Evolutionary conservation across 768 basidiomycete species (phyloP).

Genomic region (Piloderma croceum): DNA sequence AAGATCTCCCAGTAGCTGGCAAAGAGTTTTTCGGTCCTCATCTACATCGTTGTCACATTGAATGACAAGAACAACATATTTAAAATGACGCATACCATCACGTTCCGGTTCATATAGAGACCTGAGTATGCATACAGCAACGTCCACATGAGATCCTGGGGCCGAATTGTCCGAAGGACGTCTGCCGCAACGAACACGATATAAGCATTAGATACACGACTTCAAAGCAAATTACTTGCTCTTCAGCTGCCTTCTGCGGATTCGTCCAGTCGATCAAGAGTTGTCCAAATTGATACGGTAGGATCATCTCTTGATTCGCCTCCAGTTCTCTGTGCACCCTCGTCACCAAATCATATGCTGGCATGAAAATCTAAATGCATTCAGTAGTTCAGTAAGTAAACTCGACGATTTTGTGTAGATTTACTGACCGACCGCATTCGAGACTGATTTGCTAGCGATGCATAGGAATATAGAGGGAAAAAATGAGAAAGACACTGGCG

Average conservation of each 20-base stretch:
- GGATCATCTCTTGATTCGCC: constrained; percentile 69
- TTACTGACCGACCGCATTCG: constrained; percentile 52
- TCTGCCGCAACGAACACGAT: neutral
- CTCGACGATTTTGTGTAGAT: neutral
- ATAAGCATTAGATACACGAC: constrained; percentile 10
- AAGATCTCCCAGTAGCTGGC: constrained; percentile 59
- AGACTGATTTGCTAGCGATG: constrained; percentile 64
- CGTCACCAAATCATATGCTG: constrained; percentile 37
- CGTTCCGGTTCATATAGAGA: constrained; percentile 44
- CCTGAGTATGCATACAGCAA: constrained; percentile 51
- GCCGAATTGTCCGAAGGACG: constrained; percentile 12
- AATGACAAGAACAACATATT: neutral
- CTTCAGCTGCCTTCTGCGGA: constrained; percentile 44
- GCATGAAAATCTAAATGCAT: constrained; percentile 27
- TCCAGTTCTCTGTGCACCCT: constrained; percentile 59
- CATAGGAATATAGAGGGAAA: constrained; percentile 81
- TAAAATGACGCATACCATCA: constrained; percentile 30
- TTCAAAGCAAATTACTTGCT: constrained; percentile 7
- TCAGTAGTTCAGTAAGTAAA: too few species aligned
- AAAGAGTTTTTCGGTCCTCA: constrained; percentile 57
- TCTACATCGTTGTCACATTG: constrained; percentile 33
- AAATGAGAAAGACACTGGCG: constrained; percentile 85
- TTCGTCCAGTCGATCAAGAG: constrained; percentile 88
- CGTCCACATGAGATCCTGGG: constrained; percentile 45
- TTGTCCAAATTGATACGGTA: constrained; percentile 66